Base-by-base conservation (phyloP, 2,329 filamentous ascomycete genomes). In the Claviceps digitariae region DNA sequence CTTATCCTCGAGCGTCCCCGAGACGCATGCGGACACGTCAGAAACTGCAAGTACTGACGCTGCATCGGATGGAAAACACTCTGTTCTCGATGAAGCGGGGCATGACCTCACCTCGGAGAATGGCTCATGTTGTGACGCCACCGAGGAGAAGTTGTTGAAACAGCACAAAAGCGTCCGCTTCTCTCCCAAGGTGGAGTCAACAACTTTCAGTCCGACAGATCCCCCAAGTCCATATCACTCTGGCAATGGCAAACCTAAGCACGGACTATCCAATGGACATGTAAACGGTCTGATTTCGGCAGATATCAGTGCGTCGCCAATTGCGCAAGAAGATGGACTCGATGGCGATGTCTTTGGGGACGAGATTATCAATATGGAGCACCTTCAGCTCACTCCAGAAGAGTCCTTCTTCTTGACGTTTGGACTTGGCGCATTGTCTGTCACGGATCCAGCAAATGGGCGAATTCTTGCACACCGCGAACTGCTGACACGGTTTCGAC, bases 371-470 rank as follows among this genome's bases (percentile, higher is more conserved):
- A 74, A 80, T 58, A 76, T 71, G 69, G 93, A 98, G 63, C 90
- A 96, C 63, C 81, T 96, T n/a, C 93, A 97, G 65, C 75, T 98
- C 9, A 90, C 85, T 2, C 78, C 85, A 0, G 90, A 96, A 66
- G 93, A 98, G 68, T 84, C 90, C 0, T 94, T 97, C 69, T 98
- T 95, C 66, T 77, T 98, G 10, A 76, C 75, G 4, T 97, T 94
- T 64, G 85, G 78, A 0, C 74, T 98, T 1, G 91, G 91, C 0
- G 79, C 79, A 4, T 75, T 98, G 9, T 70, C 75, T 3, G 74
- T 97, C 13, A 70, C 70, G 1, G 75, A 83, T 55, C 69, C 74
- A 1, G 58, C 61, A 1, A 76, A 72, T 0, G 67, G 71, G 8
- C 58, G 63, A 21, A 62, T 69, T 2, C 70, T 86, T 45, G 66